A percentile compares a stretch with the other conserved stretches of the same genome.
These are phyloP conservation scores for Kwoniella mangroviensis DNA, from an alignment of 768 basidiomycete species.

Conservation along the genomic window DNA sequence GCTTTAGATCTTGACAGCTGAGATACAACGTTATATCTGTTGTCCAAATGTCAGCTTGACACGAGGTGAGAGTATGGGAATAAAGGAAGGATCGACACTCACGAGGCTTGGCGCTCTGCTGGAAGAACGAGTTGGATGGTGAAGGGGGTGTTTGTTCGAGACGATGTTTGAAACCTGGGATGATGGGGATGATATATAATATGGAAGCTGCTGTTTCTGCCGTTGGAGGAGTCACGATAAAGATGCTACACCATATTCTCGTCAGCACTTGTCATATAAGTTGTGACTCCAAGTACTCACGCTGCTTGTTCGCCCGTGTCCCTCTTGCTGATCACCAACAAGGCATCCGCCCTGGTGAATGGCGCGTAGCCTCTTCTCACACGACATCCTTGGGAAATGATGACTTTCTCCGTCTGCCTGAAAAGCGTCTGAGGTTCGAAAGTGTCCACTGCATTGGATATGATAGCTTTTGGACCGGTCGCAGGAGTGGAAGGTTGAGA, in stretches of 20 bases:
- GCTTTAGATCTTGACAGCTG: conserved; percentile 11
- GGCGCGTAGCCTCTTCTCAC: conserved; percentile 25
- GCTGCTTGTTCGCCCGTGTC: conserved; percentile 23
- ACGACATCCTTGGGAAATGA: conserved; percentile 26
- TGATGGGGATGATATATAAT: conserved; percentile 34
- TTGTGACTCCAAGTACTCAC: conserved; percentile 8
- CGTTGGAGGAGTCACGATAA: conserved; percentile 24
- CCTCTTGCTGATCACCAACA: conserved; percentile 25
- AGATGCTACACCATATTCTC: conserved; percentile 13
- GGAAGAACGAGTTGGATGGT: conserved; percentile 48
- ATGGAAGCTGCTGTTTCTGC: conserved; percentile 9
- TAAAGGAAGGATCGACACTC: conserved; percentile 9
- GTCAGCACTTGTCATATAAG: background rate
- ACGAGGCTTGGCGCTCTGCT: conserved; percentile 47
- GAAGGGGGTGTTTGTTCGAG: conserved; percentile 48
- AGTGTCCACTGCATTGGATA: background rate
- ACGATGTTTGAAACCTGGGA: conserved; percentile 28
- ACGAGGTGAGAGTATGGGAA: background rate
- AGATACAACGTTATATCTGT: conserved; percentile 45
- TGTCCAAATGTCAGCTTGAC: background rate
- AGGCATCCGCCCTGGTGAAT: conserved; percentile 26
- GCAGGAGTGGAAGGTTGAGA: conserved; percentile 19
- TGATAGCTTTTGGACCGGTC: conserved; percentile 5
- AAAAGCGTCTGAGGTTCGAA: conserved; percentile 24
- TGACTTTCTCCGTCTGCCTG: conserved; percentile 25